Evolutionary conservation across 306 rosid species (phyloP).

Genomic region (Vigna unguiculata): DNA sequence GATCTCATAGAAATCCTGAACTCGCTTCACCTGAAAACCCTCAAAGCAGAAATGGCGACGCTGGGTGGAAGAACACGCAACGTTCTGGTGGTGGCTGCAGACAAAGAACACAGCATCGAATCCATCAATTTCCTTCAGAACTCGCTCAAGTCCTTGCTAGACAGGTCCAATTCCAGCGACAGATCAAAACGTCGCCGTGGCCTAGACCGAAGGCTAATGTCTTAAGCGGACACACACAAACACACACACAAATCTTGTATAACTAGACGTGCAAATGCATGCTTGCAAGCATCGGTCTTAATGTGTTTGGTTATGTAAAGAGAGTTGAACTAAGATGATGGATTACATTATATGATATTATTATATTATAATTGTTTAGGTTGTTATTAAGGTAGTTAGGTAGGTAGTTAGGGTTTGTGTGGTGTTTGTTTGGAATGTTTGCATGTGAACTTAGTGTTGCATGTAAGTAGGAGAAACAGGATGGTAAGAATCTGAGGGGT

Average conservation of each 20-base stretch:
- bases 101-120: slow-evolving; percentile 80
- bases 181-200: slow-evolving; percentile 85
- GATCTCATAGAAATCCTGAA: slow-evolving; percentile 84
- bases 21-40: slow-evolving; percentile 79
- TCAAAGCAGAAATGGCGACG: slow-evolving; percentile 84
- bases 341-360: neutral
- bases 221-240: neutral
- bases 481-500: slow-evolving; percentile 33
- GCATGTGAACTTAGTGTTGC: slow-evolving; percentile 49
- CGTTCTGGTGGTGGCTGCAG: slow-evolving; percentile 81
- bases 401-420: slow-evolving; percentile 49
- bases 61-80: slow-evolving; percentile 91
- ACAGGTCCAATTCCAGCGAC: slow-evolving; percentile 70
- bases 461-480: slow-evolving; percentile 50
- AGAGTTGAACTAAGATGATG: neutral
- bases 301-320: slow-evolving; percentile 20
- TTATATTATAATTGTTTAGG: neutral
- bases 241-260: neutral
- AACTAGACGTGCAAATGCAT: neutral
- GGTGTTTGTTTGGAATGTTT: slow-evolving; percentile 46
- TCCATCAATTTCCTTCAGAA: slow-evolving; percentile 90
- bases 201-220: slow-evolving; percentile 56
- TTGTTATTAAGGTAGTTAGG: neutral
- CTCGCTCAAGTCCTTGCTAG: slow-evolving; percentile 79
- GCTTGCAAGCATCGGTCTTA: neutral